Percentiles rank a stretch among this genome's conserved stretches.
These are phyloP conservation scores for Aspergillus sparsus DNA, from an alignment of 495 filamentous ascomycete species.

Conservation along the genomic window DNA sequence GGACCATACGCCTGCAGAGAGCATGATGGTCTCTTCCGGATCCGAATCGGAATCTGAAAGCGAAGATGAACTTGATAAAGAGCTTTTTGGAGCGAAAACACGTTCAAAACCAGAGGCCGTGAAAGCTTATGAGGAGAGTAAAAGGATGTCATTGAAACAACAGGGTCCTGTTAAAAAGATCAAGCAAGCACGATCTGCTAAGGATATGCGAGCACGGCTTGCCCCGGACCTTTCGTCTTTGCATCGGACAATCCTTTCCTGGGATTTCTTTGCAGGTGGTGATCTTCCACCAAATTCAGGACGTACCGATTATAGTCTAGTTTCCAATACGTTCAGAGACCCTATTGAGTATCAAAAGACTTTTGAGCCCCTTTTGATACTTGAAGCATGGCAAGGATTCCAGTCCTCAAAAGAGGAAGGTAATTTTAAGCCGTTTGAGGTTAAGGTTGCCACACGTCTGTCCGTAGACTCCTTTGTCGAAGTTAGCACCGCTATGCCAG, in stretches of 20 bases:
- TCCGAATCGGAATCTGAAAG: constrained; percentile 76
- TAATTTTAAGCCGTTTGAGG: constrained; percentile 71
- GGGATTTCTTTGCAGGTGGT: constrained; percentile 88
- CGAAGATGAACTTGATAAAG: constrained; percentile 63
- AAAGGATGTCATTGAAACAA: constrained; percentile 51
- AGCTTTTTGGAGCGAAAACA: constrained; percentile 56
- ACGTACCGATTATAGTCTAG: constrained; percentile 67
- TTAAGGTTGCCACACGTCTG: constrained; percentile 81
- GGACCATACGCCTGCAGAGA: constrained; percentile 72
- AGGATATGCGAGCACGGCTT: constrained; percentile 91
- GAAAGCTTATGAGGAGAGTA: constrained; percentile 55
- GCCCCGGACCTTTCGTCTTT: constrained; percentile 84
- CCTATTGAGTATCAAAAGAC: constrained; percentile 80
- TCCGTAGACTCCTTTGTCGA: constrained; percentile 92
- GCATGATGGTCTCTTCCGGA: constrained; percentile 80
- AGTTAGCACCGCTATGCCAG: constrained; percentile 77
- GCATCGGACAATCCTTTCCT: constrained; percentile 82
- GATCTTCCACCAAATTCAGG: constrained; percentile 75
- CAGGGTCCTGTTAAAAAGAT: constrained; percentile 78
- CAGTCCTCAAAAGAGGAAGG: constrained; percentile 86
- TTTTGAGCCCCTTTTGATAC: constrained; percentile 85
- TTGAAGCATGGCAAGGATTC: constrained; percentile 96
- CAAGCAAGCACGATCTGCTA: constrained; percentile 72
- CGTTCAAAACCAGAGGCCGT: constrained; percentile 49
- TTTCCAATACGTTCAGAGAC: constrained; percentile 73